Base-by-base conservation (phyloP, 1,139 yeast species). In the Saccharomyces hybrid region DNA sequence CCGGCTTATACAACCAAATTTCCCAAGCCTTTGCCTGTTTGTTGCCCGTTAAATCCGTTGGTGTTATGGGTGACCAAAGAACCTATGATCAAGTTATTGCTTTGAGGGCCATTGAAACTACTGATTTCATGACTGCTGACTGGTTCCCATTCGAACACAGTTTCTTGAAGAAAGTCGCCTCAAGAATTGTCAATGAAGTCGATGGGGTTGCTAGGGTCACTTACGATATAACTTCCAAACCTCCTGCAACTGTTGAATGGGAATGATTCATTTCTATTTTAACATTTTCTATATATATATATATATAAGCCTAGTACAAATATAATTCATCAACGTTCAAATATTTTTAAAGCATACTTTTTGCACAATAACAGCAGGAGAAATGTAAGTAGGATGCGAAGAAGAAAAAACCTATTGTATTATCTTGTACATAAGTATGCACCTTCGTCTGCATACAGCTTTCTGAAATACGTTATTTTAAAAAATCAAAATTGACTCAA, bases 241-340 rank as follows among this genome's bases (percentile, higher is more conserved):
- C 99, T 58, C 99, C 99, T 61, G 99, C 99, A 59, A 95, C 99
- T 59, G 99, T 93, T 65, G 99, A 93, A 75, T 93, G 98, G 98
- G 99, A 93, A 78, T 93, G 86, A 69, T 48, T 23, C 31, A 20
- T 41, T 28, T 14, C 38, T n/a, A 5, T n/a, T 32, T n/a, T n/a
- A 14, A 14, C 14, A 20, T 14, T 32, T 30, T 25, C 16, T 23
- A 13, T 30, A 16, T 9, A 11, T 14, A 25, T 28, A 26, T 26
- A 26, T 26, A 26, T 26, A 26, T 26, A 26, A 26, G 28, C 8
- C 28, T 26, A 38, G 25, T 23, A 38, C 14, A 42, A 34, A 25
- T 32, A 32, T 16, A 26, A 28, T 14, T 30, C 41, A 48, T 48
- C 25, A 5, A 11, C 31, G 20, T 11, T 25, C 28, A 16, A 47